Evolutionary conservation across 2,329 filamentous ascomycete species (phyloP).

Genomic region (Alternaria ventricosa): DNA sequence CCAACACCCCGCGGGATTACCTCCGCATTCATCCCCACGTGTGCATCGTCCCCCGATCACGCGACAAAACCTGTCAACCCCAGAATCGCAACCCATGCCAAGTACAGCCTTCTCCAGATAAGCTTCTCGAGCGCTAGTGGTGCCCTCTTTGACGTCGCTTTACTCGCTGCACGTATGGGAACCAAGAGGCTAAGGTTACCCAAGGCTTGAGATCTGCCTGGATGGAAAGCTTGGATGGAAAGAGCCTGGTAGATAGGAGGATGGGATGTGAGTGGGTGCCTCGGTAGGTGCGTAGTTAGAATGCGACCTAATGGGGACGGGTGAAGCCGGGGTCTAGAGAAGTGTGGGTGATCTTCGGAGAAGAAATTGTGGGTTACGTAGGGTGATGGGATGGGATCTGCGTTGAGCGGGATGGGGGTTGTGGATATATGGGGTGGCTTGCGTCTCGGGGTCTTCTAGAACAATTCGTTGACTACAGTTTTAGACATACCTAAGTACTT

Average conservation of each 20-base stretch:
- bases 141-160: not conserved
- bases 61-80: not conserved
- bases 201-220: not conserved
- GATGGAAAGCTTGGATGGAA: not conserved
- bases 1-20: not conserved
- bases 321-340: not conserved
- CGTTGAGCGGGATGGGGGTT: not conserved
- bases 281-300: too few relatives aligned
- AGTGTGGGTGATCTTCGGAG: not conserved
- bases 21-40: not conserved
- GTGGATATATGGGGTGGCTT: not conserved
- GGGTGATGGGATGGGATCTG: not conserved
- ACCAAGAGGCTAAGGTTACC: slow-evolving; percentile 1
- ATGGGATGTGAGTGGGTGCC: not conserved
- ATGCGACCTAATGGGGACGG: not conserved
- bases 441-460: not conserved
- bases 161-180: not conserved
- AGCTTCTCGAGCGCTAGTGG: slow-evolving; percentile 10
- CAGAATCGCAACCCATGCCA: not conserved
- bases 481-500: not conserved
- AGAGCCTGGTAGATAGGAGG: not conserved
- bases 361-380: not conserved
- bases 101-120: slow-evolving; percentile 2
- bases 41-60: not conserved
- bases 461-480: not conserved